Evolutionary conservation across 2,329 filamentous ascomycete genomes (phyloP), one percentile per base, ranked within the genome.

Genomic region (Fusarium sp.): DNA sequence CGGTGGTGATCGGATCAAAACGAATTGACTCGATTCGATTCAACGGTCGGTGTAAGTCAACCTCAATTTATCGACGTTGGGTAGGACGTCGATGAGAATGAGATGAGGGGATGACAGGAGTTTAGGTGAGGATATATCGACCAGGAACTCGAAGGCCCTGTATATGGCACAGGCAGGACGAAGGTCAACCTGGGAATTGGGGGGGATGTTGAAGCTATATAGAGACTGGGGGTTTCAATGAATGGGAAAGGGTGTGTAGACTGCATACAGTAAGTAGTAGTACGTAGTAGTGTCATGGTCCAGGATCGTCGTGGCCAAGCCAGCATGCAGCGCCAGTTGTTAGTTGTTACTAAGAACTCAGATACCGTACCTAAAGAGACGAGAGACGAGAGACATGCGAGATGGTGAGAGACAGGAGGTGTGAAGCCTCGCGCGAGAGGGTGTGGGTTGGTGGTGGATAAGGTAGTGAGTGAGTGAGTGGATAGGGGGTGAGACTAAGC

Each of bases 161-260:
- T 58, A 62, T 61, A 65, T 63, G 62, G 42, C 58, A 71, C 54
- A 71, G 65, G 42, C 67, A 63, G 63, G 60, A 63, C 70, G 48
- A 61, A 63, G 61, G 63, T 50, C 55, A 49, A 61, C 33, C n/a
- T 57, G 29, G 20, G 53, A 60, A 52, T 43, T 39, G 70, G 72
- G 70, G 58, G 70, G 53, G 56, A 52, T 46, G 28, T 71, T 73
- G 72, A 74, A 72, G 72, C 72, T 74, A 74, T 74, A 74, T 74
- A 74, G 70, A 68, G 70, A 74, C 72, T 74, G 63, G 72, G 71
- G 67, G 59, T 48, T 65, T 65, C 60, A 52, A 59, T 20, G 44
- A 46, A 53, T 60, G 39, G 65, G 54, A 65, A 41, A 52, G 59
- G 68, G 59, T 65, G 70, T 62, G 64, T 18, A 61, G 38, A 53